phyloP scores from a whole-genome alignment of 192 early-diverging fungal genomes.

The Coemansia nantahalensis region DNA sequence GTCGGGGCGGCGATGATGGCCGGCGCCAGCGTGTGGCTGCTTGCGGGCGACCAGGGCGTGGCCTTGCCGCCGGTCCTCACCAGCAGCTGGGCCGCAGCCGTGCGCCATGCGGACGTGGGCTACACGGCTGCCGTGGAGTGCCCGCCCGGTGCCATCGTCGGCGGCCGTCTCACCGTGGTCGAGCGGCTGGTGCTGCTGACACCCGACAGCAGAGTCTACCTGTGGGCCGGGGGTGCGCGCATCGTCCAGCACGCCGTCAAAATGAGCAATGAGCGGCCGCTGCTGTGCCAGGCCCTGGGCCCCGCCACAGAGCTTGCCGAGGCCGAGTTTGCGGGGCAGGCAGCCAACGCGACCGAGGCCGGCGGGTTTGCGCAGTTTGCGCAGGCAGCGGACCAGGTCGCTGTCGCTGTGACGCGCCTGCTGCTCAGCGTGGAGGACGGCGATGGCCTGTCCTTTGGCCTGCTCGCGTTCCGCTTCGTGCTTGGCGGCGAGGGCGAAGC shows the following conservation, averaged over 20 bases:
- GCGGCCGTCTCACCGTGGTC: conserved; percentile 15
- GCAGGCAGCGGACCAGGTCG: conserved; percentile 4
- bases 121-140: conserved; percentile 36
- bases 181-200: conserved; percentile 38
- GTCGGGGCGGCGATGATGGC: conserved; percentile 45
- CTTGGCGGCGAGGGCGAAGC: conserved; percentile 7
- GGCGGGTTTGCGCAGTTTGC: conserved; percentile 4
- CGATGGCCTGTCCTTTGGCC: conserved; percentile 38
- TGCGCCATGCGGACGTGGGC: conserved; percentile 49
- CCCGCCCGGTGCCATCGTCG: conserved; percentile 16
- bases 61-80: conserved; percentile 29
- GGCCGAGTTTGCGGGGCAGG: conserved; percentile 9
- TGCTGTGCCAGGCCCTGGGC: conserved; percentile 30
- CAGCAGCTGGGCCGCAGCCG: conserved; percentile 31
- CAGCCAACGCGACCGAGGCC: conserved; percentile 15
- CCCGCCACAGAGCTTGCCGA: conserved; percentile 19
- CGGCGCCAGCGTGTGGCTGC: conserved; percentile 39
- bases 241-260: conserved; percentile 7
- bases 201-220: conserved; percentile 31
- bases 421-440: conserved; percentile 25
- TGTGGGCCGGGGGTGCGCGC: conserved; percentile 19
- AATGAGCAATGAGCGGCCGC: conserved; percentile 15
- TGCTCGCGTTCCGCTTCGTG: conserved; percentile 38
- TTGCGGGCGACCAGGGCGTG: conserved; percentile 23
- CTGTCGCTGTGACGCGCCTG: conserved; percentile 19